Evolutionary conservation across 169 alveolate genomes (phyloP).

Genomic region (Babesia bovis): DNA sequence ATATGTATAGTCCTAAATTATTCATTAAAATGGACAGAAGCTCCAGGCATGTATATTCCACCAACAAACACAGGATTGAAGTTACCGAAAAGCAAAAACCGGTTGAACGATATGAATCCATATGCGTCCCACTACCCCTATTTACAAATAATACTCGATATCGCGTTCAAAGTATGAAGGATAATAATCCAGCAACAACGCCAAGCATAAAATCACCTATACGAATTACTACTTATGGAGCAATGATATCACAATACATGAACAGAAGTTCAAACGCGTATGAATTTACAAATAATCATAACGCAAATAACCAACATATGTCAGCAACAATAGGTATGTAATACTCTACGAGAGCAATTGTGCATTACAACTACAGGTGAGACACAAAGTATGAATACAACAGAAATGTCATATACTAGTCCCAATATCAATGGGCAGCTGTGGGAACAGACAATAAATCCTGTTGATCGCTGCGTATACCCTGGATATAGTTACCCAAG

Average conservation of each 20-base stretch:
- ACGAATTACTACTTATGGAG: neutral
- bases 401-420: neutral
- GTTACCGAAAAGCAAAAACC: neutral
- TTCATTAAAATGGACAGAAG: neutral
- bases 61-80: constrained; percentile 6
- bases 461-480: neutral
- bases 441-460: neutral
- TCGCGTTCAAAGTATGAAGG: too few species aligned
- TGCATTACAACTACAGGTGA: neutral
- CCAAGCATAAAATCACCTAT: neutral
- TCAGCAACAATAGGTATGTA: neutral
- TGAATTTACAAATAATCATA: neutral
- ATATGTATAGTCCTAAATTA: neutral
- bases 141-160: neutral
- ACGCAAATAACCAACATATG: neutral
- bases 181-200: neutral
- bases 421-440: neutral
- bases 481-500: neutral
- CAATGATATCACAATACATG: neutral
- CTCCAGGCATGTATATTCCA: constrained; percentile 24
- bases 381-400: neutral
- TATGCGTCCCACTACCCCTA: neutral
- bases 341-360: neutral
- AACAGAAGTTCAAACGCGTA: neutral
- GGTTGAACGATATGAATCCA: neutral